Evolutionary conservation across 139 green algal genomes (phyloP).

Genomic region (Tetradesmus obliquus): DNA sequence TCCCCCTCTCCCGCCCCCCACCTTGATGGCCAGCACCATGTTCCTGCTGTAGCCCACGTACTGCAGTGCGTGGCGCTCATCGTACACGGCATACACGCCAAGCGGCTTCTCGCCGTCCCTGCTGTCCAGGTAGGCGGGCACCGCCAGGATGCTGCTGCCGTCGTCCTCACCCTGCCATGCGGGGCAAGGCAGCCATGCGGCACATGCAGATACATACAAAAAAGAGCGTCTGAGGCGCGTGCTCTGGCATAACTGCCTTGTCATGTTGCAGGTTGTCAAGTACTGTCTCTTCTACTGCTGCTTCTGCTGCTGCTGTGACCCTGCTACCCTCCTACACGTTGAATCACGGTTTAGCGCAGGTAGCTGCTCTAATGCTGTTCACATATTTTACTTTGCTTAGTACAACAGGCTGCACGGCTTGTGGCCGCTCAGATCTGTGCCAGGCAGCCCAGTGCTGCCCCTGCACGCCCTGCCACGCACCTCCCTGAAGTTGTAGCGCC

Average conservation of each 20-base stretch:
- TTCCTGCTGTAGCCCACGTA: conserved; percentile 90
- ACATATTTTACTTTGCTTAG: no score
- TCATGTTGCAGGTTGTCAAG: neutral
- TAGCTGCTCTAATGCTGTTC: no score
- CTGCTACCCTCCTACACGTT: neutral
- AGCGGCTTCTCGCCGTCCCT: conserved; percentile 78
- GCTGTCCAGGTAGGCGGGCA: conserved; percentile 67
- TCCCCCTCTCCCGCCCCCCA: conserved; percentile 24
- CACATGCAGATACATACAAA: neutral
- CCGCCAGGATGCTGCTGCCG: conserved; percentile 69
- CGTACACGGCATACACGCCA: conserved; percentile 91
- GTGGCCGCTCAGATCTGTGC: no score
- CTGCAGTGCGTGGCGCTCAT: conserved; percentile 72
- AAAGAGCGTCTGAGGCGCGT: no score
- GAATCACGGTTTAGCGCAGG: neutral
- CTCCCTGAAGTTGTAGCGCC: conserved; percentile 59
- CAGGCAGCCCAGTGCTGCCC: no score
- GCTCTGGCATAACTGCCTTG: neutral
- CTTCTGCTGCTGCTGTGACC: neutral
- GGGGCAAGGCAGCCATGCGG: neutral
- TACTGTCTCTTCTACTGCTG: neutral
- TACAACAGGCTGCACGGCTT: no score
- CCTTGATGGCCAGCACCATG: conserved; percentile 84
- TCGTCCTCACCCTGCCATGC: conserved; percentile 84
- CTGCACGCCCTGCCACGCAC: conserved; percentile 24